phyloP scores from a whole-genome alignment of 768 basidiomycete genomes.

The Pleurotus pulmonarius region DNA sequence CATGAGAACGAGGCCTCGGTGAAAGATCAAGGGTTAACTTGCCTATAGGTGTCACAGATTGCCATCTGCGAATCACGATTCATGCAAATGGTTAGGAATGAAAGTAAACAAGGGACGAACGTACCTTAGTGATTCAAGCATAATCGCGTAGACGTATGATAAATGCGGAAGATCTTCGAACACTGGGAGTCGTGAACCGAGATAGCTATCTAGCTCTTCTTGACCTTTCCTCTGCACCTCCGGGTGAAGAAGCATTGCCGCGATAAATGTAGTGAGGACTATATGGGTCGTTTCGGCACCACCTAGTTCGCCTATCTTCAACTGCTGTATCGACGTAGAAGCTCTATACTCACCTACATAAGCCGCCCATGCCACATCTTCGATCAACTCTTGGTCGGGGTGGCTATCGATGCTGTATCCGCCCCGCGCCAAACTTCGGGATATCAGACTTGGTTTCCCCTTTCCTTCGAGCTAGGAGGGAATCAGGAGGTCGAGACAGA shows the following conservation, averaged over 20 bases:
- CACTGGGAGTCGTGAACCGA: slow-evolving; percentile 32
- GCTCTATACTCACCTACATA: not conserved
- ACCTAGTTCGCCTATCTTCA: not conserved
- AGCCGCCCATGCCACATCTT: not conserved
- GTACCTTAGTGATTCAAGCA: slow-evolving; percentile 21
- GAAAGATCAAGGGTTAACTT: not conserved
- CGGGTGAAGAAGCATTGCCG: slow-evolving; percentile 35
- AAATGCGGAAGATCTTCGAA: slow-evolving; percentile 24
- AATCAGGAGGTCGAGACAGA: not conserved
- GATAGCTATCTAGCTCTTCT: slow-evolving; percentile 34
- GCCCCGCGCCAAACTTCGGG: not conserved
- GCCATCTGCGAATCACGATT: not conserved
- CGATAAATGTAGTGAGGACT: slow-evolving; percentile 27
- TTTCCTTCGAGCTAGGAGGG: too few relatives aligned
- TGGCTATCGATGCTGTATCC: not conserved
- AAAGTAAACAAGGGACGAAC: not conserved
- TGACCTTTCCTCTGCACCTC: slow-evolving; percentile 32
- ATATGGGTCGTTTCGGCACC: not conserved
- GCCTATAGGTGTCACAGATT: not conserved
- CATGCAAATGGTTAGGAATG: not conserved
- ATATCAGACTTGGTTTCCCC: not conserved
- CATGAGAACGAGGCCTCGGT: not conserved
- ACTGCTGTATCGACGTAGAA: not conserved
- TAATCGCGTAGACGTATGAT: slow-evolving; percentile 31
- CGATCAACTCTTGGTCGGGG: not conserved